A percentile compares a stretch with the other conserved stretches of the same genome.
Evolutionary conservation across 176 grass and related monocot species (phyloP).

Genomic region (Triticum dicoccoides): DNA sequence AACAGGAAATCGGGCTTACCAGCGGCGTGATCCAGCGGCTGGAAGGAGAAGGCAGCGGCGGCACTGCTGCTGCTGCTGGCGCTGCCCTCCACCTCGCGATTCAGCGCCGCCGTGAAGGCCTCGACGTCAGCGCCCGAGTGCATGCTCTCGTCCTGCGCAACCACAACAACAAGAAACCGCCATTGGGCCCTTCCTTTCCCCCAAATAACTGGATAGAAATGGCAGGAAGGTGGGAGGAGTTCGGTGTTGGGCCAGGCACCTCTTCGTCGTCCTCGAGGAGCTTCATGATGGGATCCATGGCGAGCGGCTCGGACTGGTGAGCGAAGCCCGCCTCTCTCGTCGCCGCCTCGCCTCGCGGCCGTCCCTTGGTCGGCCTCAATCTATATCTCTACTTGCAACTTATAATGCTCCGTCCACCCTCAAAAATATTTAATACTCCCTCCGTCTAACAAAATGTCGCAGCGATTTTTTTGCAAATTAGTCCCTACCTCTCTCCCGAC

Average conservation of each 20-base stretch:
- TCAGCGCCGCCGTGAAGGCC: conserved; percentile 83
- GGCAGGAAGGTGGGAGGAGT: not conserved
- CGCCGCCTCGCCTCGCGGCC: not conserved
- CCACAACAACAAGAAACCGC: conserved; percentile 26
- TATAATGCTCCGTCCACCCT: too few relatives aligned
- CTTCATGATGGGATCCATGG: conserved; percentile 97
- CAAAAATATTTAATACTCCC: too few relatives aligned
- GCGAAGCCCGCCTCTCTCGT: not conserved
- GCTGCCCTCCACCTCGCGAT: conserved; percentile 85
- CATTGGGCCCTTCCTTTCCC: not conserved
- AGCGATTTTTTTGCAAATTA: too few relatives aligned
- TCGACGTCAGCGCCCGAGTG: conserved; percentile 94
- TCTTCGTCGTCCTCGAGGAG: conserved; percentile 93
- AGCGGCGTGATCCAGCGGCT: conserved; percentile 37
- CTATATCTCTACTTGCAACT: not conserved
- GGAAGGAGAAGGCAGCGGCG: conserved; percentile 19
- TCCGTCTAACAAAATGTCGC: too few relatives aligned
- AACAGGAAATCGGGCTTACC: conserved; percentile 42
- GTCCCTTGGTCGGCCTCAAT: conserved; percentile 20
- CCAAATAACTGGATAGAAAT: conserved; percentile 17
- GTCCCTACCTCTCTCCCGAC: too few relatives aligned
- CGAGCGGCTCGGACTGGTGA: not conserved
- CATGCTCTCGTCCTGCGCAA: conserved; percentile 83
- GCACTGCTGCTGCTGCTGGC: conserved; percentile 12
- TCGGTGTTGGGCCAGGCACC: conserved; percentile 37